Base-by-base conservation (phyloP, 352 stramenopile species). In the Pythium apleroticum region DNA sequence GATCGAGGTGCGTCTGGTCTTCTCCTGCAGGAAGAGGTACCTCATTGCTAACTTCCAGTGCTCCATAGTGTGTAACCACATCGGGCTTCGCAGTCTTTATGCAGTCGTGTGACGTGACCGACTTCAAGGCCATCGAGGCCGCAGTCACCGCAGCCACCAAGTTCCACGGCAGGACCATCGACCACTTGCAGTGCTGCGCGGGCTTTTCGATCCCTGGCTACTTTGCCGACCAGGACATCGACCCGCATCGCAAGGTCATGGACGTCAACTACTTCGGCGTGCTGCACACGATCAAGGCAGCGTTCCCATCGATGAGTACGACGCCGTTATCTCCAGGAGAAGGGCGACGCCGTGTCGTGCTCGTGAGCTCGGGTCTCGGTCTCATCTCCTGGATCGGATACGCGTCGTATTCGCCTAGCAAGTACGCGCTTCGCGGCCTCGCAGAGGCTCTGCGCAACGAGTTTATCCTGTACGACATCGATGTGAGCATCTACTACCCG, bases 231-330 rank as follows among this genome's bases (percentile, higher is more conserved):
- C 77, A 87, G 31, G 60, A 76, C 31, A 66, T 86, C 9, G 33
- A 49, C 19, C 57, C 71, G 0, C 80, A 81, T 57, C 62, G 31
- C n/a, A 68, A 66, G 10, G 65, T 73, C 31, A 84, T 90, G 73
- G 77, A 88, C 41, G 61, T 87, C 63, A 88, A 88, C 68, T 88
- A 81, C 69, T 82, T 90, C 25, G 81, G 78, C 3, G 68, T 68
- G 14, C 57, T 90, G 4, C 69, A 87, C 52, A 69, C 72, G 3
- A 59, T 84, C 31, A 73, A 77, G 33, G 77, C 80, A 6, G 74
- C 77, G 22, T 35, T 89, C 53, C 76, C 77, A 30, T 63, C 67
- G 12, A 87, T 89, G 60, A 65, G 46, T 3, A 15, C 22, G 19
- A 41, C 4, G 27, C 48, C 58, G 11, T 2, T 55, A 6, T 27